Conservation (phyloP, 2,329 filamentous ascomycete species). For the Exophiala sideris region DNA sequence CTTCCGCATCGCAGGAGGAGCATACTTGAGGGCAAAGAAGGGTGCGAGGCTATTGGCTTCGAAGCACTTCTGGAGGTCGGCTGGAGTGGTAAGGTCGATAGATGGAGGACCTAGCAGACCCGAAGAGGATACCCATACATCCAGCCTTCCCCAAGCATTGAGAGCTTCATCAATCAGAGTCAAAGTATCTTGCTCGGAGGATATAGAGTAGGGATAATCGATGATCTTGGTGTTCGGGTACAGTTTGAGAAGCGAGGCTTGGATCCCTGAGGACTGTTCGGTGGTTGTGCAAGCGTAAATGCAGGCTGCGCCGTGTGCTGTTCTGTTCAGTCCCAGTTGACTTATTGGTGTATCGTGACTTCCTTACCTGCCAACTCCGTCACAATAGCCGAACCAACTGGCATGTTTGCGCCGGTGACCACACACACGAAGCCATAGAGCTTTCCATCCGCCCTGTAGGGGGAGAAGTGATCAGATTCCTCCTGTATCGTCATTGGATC, state of each 20-base stretch:
- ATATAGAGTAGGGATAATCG: conserved; percentile 57
- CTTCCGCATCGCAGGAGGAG: conserved; percentile 62
- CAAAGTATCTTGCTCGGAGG: conserved; percentile 59
- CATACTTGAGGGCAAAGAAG: conserved; percentile 64
- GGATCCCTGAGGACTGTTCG: conserved; percentile 18
- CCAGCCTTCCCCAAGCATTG: conserved; percentile 57
- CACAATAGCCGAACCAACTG: conserved; percentile 59
- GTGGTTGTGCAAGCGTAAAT: conserved; percentile 47
- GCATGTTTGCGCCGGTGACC: conserved; percentile 60
- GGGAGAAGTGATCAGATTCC: conserved; percentile 53
- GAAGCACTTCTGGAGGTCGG: conserved; percentile 56
- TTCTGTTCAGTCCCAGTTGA: not conserved
- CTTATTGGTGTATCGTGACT: not conserved
- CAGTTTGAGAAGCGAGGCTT: conserved; percentile 37
- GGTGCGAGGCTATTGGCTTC: conserved; percentile 60
- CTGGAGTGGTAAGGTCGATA: conserved; percentile 55
- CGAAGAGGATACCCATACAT: conserved; percentile 60
- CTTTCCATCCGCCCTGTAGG: conserved; percentile 57
- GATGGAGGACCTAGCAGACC: conserved; percentile 57
- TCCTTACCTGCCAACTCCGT: conserved; percentile 53
- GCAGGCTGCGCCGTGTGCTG: conserved; percentile 62
- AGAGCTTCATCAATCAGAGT: conserved; percentile 61
- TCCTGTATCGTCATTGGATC: conserved; percentile 22
- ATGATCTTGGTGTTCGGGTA: conserved; percentile 60
- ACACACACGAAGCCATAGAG: conserved; percentile 64